Base-by-base conservation (phyloP, 2,329 filamentous ascomycete species). In the Reticulascus tulasneorum region DNA sequence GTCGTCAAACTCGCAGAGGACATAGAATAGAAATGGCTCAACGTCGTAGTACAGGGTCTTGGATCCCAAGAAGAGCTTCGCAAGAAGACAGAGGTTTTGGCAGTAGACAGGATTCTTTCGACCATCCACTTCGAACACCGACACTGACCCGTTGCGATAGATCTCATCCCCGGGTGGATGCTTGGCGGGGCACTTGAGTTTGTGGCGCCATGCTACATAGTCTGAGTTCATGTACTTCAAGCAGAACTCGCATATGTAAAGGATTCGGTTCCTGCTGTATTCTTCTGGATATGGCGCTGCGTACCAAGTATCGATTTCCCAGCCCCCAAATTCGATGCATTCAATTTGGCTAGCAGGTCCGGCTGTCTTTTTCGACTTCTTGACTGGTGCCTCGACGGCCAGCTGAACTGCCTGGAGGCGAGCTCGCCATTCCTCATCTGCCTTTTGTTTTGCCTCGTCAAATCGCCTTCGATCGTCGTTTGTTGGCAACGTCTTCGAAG, bases 191-290 rank as follows among this genome's bases (percentile, higher is more conserved):
- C 93, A 98, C 67, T 98, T 98, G 51, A 89, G 77, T 66, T 97
- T 97, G 63, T 98, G 93, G 35, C 93, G 79, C 88, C 91, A 97
- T 11, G 93, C 91, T 19, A 98, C 93, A 53, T 94, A 97, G 58
- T 96, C 91, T 13, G 93, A 97, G 61, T 94, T 95, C 89, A 98
- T 96, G 66, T 98, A 98, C 64, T 97, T 98, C 42, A 98, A 72
- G 58, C 93, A 98, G 61, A 97, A 98, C 60, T 98, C 94, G 71
- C 93, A 98, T 46, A 98, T 97, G 63, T 95, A 97, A n/a, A 98
- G 75, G 23, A 95, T 86, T 20, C 87, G 83, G 56, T 98, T 97
- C 46, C 91, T 82, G 59, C 89, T 97, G 68, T 98, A 98, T 63
- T 98, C 93, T 58, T 96, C 93, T 0, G 93, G 93, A 57, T 98